phyloP scores from a whole-genome alignment of 2,329 filamentous ascomycete genomes.

The Calonectria pseudoturangicola region DNA sequence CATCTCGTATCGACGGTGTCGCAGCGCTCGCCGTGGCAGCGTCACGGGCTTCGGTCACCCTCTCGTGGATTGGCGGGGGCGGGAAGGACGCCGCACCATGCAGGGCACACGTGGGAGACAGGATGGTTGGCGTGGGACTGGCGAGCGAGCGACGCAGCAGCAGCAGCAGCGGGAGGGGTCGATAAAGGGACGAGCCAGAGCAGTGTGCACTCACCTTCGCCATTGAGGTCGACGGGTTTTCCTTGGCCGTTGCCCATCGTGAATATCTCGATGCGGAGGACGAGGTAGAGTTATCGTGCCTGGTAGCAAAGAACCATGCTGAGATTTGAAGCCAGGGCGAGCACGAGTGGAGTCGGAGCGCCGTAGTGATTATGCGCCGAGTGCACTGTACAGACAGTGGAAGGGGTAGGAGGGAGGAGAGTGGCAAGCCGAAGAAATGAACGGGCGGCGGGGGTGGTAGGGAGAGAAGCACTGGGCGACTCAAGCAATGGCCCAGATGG shows the following conservation, averaged over 20 bases:
- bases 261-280: conserved; percentile 52
- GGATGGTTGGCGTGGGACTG: conserved; percentile 47
- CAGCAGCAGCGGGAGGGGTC: conserved; percentile 34
- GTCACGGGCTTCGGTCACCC: conserved; percentile 20
- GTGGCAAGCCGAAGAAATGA: conserved; percentile 34
- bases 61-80: conserved; percentile 44
- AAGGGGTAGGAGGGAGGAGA: conserved; percentile 15
- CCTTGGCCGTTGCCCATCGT: conserved; percentile 95
- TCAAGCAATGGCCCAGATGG: conserved; percentile 30
- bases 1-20: conserved; percentile 5
- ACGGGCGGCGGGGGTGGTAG: conserved; percentile 24
- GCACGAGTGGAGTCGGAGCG: conserved; percentile 51
- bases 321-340: conserved; percentile 51
- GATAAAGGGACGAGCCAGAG: conserved; percentile 36
- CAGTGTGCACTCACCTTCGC: conserved; percentile 81
- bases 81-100: conserved; percentile 47
- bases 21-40: conserved; percentile 20
- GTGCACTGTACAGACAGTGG: conserved; percentile 46
- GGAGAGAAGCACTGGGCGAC: conserved; percentile 27
- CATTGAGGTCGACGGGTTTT: conserved; percentile 93
- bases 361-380: conserved; percentile 48
- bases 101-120: conserved; percentile 51
- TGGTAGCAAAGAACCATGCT: conserved; percentile 56
- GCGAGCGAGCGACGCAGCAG: conserved; percentile 32
- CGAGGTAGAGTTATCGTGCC: conserved; percentile 56